Percentiles rank a stretch among this genome's conserved stretches.
Conservation (phyloP, 345 rosid species). For the Moricandia moricandioides region DNA sequence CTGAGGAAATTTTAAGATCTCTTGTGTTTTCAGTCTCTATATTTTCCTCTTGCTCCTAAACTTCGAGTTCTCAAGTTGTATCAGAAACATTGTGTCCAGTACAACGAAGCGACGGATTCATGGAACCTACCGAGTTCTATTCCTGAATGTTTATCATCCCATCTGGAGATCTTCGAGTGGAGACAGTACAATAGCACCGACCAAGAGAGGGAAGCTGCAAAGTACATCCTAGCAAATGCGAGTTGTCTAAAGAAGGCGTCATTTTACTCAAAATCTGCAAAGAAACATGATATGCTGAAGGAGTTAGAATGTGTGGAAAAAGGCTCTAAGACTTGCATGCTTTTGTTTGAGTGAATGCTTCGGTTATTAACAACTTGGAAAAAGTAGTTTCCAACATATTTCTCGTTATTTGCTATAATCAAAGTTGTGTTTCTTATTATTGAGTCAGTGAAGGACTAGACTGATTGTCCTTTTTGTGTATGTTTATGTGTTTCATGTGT, state of each 20-base stretch:
- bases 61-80: slow-evolving; percentile 19
- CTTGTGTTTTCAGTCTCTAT: too few species aligned
- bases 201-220: neutral
- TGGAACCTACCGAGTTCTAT: neutral
- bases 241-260: too few species aligned
- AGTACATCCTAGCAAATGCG: too few species aligned
- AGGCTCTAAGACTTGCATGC: slow-evolving; percentile 12
- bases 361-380: neutral
- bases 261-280: too few species aligned
- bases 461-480: neutral
- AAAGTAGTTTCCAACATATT: neutral
- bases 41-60: too few species aligned
- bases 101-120: neutral
- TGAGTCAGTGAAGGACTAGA: neutral
- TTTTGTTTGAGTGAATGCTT: neutral
- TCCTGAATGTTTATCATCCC: neutral
- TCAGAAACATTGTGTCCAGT: neutral
- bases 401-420: neutral
- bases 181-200: neutral
- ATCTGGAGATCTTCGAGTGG: too few species aligned
- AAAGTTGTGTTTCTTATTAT: neutral
- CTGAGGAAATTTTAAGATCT: too few species aligned
- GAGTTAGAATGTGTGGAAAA: slow-evolving; percentile 1
- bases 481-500: too few species aligned
- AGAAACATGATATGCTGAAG: too few species aligned